Conservation (phyloP, 2,329 filamentous ascomycete species). For the Verticillium isaacii region DNA sequence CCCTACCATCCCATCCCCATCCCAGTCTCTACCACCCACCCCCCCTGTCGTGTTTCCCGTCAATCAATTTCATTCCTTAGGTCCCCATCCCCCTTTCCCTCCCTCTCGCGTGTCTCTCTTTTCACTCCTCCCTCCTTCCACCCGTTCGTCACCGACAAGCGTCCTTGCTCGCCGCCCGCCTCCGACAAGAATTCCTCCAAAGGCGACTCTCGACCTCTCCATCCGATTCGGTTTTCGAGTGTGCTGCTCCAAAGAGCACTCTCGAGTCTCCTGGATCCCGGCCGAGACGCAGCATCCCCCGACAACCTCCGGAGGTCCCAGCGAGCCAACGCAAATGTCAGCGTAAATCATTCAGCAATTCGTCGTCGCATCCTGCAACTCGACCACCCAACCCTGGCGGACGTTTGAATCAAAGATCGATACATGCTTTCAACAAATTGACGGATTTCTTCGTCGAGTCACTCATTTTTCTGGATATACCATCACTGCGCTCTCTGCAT, state of each 20-base stretch:
- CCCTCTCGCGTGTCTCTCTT: constrained; percentile 12
- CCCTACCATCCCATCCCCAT: background rate
- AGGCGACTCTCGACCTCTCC: constrained; percentile 10
- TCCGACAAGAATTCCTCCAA: constrained; percentile 11
- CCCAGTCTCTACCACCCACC: background rate
- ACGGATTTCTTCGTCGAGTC: constrained; percentile 12
- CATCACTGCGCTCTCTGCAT: constrained; percentile 7
- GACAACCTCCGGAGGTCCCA: constrained; percentile 8
- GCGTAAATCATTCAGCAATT: constrained; percentile 9
- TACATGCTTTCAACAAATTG: constrained; percentile 3
- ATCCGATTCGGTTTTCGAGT: constrained; percentile 8
- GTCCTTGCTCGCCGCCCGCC: constrained; percentile 10
- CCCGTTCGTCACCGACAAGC: constrained; percentile 12
- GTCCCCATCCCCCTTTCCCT: constrained; percentile 14
- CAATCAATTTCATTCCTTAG: constrained; percentile 16
- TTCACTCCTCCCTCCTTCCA: constrained; percentile 8
- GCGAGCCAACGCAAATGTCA: constrained; percentile 6
- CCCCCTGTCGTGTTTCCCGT: constrained; percentile 13
- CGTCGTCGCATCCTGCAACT: constrained; percentile 4
- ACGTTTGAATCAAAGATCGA: constrained; percentile 4
- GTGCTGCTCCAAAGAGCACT: background rate
- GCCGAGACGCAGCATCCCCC: background rate
- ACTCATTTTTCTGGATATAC: constrained; percentile 10
- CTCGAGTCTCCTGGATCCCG: background rate
- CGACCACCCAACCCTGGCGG: background rate